These are phyloP conservation scores for Auricularia sp. DNA, from an alignment of 768 basidiomycete genomes.

Conservation along the genomic window DNA sequence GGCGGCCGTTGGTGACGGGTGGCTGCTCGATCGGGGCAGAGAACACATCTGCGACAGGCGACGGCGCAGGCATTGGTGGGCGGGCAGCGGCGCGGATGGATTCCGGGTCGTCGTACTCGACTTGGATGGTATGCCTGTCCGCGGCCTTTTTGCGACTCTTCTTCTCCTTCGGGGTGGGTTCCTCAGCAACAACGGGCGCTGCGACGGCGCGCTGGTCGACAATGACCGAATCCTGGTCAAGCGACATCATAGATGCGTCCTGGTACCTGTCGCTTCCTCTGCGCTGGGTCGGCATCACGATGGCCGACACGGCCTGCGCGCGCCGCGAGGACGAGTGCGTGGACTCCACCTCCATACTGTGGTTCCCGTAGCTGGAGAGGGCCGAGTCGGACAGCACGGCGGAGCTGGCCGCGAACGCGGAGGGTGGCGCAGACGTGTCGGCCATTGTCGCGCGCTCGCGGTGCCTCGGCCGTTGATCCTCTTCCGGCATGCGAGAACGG, in stretches of 20 bases:
- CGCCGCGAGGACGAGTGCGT: not conserved
- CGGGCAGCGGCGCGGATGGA: slow-evolving; percentile 8
- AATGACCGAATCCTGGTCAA: not conserved
- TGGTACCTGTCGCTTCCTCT: not conserved
- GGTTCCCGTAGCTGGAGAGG: not conserved
- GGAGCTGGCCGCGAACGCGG: not conserved
- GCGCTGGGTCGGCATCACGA: slow-evolving; percentile 33
- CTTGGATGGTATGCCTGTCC: slow-evolving; percentile 89
- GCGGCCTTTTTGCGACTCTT: slow-evolving; percentile 29
- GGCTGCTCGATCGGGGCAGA: not conserved
- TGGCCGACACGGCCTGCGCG: slow-evolving; percentile 18
- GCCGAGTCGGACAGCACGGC: not conserved
- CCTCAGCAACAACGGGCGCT: slow-evolving; percentile 21
- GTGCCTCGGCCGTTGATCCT: slow-evolving; percentile 19
- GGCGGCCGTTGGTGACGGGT: not conserved
- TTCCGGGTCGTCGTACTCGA: slow-evolving; percentile 78
- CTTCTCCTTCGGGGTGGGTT: slow-evolving; percentile 31
- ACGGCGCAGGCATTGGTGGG: not conserved
- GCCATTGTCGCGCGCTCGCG: slow-evolving; percentile 18
- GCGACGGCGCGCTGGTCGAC: not conserved
- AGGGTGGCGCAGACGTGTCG: not conserved
- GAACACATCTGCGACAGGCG: not conserved
- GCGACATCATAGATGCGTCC: not conserved
- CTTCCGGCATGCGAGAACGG: slow-evolving; percentile 21
- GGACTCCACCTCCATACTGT: not conserved